Evolutionary conservation across 495 filamentous ascomycete species (phyloP).

Genomic region (Hyaloscypha bicolor): DNA sequence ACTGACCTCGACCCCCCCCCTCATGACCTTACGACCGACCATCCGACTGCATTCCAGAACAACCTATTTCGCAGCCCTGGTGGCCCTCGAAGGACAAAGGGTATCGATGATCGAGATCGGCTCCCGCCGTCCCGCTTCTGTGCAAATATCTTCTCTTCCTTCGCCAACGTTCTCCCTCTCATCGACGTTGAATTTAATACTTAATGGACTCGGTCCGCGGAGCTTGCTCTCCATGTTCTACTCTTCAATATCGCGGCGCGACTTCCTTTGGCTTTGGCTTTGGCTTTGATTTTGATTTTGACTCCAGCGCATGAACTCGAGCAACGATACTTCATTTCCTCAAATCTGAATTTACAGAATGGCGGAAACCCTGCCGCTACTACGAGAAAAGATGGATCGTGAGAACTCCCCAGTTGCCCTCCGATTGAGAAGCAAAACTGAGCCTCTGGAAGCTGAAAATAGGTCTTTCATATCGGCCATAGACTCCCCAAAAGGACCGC

Average conservation of each 20-base stretch:
- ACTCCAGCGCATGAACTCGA: not conserved
- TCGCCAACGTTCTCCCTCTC: not conserved
- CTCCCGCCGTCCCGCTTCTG: not conserved
- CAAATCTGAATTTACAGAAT: not conserved
- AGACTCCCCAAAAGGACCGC: constrained; percentile 19
- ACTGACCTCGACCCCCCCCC: not conserved
- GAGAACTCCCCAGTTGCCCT: not conserved
- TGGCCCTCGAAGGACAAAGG: not conserved
- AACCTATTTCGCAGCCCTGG: not conserved
- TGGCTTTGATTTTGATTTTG: not conserved
- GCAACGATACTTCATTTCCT: not conserved
- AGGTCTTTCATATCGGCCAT: constrained; percentile 25
- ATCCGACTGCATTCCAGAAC: not conserved
- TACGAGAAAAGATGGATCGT: constrained; percentile 7
- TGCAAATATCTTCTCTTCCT: not conserved
- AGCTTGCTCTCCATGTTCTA: too few species aligned
- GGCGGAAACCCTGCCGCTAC: not conserved
- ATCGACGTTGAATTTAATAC: too few species aligned
- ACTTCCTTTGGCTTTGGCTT: not conserved
- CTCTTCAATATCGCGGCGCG: too few species aligned
- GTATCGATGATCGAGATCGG: not conserved
- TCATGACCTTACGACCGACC: not conserved
- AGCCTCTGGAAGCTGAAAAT: constrained; percentile 10
- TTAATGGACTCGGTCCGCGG: too few species aligned
- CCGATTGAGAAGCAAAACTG: not conserved